Conservation (phyloP, 2,329 filamentous ascomycete genomes). For the Aspergillus luchuensis region DNA sequence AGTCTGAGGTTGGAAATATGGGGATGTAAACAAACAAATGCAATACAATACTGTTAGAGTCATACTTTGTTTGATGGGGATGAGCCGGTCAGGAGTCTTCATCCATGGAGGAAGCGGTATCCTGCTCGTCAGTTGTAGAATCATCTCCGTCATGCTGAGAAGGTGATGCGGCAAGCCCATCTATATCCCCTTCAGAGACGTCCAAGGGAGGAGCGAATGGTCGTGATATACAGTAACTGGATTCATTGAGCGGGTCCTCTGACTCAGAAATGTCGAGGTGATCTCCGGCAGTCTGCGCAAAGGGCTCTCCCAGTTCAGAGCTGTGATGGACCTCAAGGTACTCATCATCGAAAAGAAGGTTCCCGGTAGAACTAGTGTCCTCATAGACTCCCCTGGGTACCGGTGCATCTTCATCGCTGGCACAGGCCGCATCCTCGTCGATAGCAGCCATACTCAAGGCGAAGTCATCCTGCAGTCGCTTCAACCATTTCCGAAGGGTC, state of each 20-base stretch:
- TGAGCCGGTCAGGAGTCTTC: too few species aligned
- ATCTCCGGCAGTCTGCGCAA: background rate
- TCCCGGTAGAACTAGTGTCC: background rate
- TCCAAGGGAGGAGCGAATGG: background rate
- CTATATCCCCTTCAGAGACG: background rate
- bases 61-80: background rate
- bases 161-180: too few species aligned
- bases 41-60: background rate
- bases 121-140: background rate
- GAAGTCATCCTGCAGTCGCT: conserved; percentile 73
- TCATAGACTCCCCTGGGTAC: background rate
- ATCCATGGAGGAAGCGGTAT: background rate
- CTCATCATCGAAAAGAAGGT: background rate
- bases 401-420: conserved; percentile 11
- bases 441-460: conserved; percentile 69
- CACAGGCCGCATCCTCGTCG: conserved; percentile 45
- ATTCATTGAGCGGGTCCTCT: background rate
- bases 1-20: too few species aligned
- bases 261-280: background rate
- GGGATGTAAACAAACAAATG: background rate
- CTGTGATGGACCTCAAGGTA: background rate
- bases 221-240: background rate
- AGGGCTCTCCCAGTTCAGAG: background rate
- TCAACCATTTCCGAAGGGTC: conserved; percentile 65
- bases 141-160: background rate